phyloP scores from a whole-genome alignment of 768 basidiomycete genomes.

The Lentinula lateritia region DNA sequence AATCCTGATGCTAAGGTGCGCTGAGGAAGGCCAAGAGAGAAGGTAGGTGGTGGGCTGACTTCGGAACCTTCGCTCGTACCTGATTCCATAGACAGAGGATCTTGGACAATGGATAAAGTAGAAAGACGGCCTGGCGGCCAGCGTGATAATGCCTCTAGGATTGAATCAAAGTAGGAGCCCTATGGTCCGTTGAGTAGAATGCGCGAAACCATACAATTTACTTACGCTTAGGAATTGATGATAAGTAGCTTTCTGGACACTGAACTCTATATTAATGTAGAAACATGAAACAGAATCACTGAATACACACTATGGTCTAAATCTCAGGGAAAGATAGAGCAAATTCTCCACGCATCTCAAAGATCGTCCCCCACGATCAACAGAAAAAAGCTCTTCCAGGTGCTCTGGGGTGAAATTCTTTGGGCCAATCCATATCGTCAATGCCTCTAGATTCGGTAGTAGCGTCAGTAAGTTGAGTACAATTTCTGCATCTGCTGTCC shows the following conservation, averaged over 20 bases:
- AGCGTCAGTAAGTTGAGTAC: constrained; percentile 62
- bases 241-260: constrained; percentile 72
- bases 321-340: constrained; percentile 56
- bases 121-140: constrained; percentile 50
- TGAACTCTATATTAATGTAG: constrained; percentile 14
- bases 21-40: constrained; percentile 10
- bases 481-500: constrained; percentile 72
- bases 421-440: constrained; percentile 71
- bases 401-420: constrained; percentile 77
- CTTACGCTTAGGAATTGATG: constrained; percentile 73
- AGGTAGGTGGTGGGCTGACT: constrained; percentile 6
- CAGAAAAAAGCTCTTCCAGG: constrained; percentile 56
- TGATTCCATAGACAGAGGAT: constrained; percentile 29
- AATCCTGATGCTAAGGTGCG: constrained; percentile 29
- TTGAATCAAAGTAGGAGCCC: constrained; percentile 84
- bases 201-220: neutral
- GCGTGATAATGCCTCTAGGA: constrained; percentile 51
- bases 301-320: constrained; percentile 75
- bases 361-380: constrained; percentile 21
- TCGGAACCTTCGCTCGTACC: constrained; percentile 14
- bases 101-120: constrained; percentile 61
- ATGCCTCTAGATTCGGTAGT: constrained; percentile 41
- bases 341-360: constrained; percentile 34
- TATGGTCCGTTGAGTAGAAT: constrained; percentile 13
- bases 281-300: neutral